A percentile compares a stretch with the other conserved stretches of the same genome.
Conservation (phyloP, 2,329 filamentous ascomycete species). For the Magnaporthiopsis rhizophila region DNA sequence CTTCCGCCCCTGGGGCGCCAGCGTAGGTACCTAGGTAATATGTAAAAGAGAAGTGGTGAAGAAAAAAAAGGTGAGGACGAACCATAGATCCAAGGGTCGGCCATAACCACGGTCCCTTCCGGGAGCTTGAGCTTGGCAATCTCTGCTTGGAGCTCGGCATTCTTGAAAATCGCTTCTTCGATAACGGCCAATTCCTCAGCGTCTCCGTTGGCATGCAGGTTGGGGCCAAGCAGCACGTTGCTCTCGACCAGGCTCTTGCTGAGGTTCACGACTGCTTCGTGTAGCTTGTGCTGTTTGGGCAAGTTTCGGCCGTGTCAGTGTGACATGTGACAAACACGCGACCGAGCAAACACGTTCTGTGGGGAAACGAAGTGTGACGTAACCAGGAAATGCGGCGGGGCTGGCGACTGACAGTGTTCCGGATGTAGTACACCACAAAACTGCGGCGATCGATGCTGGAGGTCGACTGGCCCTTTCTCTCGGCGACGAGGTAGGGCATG, state of each 20-base stretch:
- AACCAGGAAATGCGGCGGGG: background rate
- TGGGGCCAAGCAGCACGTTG: slow-evolving; percentile 50
- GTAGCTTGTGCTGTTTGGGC: slow-evolving; percentile 45
- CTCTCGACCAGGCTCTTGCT: slow-evolving; percentile 40
- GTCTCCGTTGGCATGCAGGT: slow-evolving; percentile 51
- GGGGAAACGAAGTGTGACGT: background rate
- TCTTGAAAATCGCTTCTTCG: slow-evolving; percentile 45
- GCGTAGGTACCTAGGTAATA: background rate
- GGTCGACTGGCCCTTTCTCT: slow-evolving; percentile 30
- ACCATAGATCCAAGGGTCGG: slow-evolving; percentile 61
- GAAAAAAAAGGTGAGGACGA: slow-evolving; percentile 3
- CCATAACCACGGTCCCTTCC: slow-evolving; percentile 47
- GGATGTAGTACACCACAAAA: slow-evolving; percentile 51
- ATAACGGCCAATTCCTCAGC: slow-evolving; percentile 51
- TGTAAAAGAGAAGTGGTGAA: too few relatives aligned
- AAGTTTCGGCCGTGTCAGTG: background rate
- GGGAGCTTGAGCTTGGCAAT: slow-evolving; percentile 55
- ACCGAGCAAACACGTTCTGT: too few relatives aligned
- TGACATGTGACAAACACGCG: too few relatives aligned
- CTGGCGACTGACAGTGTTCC: slow-evolving; percentile 44
- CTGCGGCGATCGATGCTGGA: slow-evolving; percentile 39
- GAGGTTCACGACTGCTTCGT: slow-evolving; percentile 50
- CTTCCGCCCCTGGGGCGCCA: too few relatives aligned
- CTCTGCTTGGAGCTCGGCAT: slow-evolving; percentile 49
- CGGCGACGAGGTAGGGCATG: slow-evolving; percentile 40